Evolutionary conservation across 1,139 yeast genomes (phyloP).

Genomic region (Debaryomycetaceae sp.): DNA sequence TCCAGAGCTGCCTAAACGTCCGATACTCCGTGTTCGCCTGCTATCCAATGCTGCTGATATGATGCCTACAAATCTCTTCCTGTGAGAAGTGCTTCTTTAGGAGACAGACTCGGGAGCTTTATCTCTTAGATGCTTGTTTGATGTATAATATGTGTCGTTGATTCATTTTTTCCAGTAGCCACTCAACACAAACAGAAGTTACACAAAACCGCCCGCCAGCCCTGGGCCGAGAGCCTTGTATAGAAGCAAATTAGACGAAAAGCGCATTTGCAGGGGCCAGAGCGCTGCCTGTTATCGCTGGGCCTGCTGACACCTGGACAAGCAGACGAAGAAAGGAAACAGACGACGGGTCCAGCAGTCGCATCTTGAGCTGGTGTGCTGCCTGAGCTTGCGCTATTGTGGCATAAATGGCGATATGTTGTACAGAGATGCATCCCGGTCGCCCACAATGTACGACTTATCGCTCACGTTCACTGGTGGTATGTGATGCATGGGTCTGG

Average conservation of each 20-base stretch:
- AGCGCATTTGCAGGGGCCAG: background rate
- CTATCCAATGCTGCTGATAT: no score
- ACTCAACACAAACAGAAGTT: constrained; percentile 4
- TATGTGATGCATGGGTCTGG: no score
- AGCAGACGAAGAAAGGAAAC: background rate
- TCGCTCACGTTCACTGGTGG: no score
- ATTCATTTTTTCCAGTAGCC: constrained; percentile 2
- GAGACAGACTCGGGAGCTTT: background rate
- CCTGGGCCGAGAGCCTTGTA: background rate
- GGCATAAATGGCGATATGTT: background rate
- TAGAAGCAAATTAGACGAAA: background rate
- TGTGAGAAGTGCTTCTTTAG: background rate
- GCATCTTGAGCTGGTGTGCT: no score
- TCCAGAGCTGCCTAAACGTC: background rate
- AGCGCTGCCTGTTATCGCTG: no score
- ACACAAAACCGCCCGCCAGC: background rate
- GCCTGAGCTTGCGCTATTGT: background rate
- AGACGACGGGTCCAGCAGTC: background rate
- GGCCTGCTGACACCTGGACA: background rate
- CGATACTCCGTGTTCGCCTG: background rate
- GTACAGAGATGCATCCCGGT: no score
- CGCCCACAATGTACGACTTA: no score
- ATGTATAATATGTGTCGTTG: background rate
- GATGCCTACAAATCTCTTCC: background rate
- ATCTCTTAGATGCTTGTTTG: background rate